These are phyloP conservation scores for Eudorina sp. DNA, from an alignment of 139 green algal species.

Conservation along the genomic window DNA sequence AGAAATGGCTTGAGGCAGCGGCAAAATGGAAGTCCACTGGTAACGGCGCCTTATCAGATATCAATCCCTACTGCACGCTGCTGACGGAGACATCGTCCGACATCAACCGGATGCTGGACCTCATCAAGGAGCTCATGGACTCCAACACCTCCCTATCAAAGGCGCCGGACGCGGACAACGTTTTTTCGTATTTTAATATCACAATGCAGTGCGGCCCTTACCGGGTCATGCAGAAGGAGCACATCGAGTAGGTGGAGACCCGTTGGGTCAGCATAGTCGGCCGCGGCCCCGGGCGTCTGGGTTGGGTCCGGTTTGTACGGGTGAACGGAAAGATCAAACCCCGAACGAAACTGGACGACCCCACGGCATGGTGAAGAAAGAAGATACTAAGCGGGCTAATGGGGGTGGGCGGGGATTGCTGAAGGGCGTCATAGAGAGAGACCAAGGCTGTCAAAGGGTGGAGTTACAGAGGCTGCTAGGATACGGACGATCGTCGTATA, in stretches of 20 bases:
- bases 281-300: no score
- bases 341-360: no score
- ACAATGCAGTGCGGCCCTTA: slow-evolving; percentile 12
- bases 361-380: no score
- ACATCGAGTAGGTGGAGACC: slow-evolving; percentile 44
- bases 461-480: no score
- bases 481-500: no score
- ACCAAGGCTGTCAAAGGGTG: no score
- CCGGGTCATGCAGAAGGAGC: not conserved
- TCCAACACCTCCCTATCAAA: not conserved
- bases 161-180: not conserved
- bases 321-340: no score
- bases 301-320: no score
- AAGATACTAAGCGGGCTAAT: no score
- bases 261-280: no score
- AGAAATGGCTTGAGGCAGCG: not conserved
- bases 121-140: not conserved
- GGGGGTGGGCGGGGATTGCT: no score
- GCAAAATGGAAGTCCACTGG: not conserved
- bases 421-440: no score
- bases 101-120: slow-evolving; percentile 11
- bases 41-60: not conserved
- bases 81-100: not conserved
- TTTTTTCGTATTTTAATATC: slow-evolving; percentile 3
- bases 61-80: slow-evolving; percentile 6